phyloP scores from a whole-genome alignment of 2,329 filamentous ascomycete species.

The Aspergillus sp. region DNA sequence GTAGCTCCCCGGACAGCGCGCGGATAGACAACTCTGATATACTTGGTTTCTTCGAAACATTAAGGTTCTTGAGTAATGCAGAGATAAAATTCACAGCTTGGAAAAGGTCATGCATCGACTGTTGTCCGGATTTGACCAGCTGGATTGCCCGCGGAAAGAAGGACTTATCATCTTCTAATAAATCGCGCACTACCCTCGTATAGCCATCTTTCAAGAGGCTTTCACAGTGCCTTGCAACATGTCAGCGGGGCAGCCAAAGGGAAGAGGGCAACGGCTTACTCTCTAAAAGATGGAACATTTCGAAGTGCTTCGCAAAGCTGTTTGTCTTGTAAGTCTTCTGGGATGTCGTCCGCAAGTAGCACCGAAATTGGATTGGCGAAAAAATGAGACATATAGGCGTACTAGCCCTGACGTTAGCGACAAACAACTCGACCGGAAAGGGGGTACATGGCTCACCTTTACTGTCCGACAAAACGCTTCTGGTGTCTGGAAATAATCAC shows the following conservation, averaged over 20 bases:
- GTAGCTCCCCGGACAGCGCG: slow-evolving; percentile 53
- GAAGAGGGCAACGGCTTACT: slow-evolving; percentile 27
- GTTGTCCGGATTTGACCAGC: slow-evolving; percentile 41
- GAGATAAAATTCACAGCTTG: slow-evolving; percentile 31
- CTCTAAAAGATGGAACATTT: slow-evolving; percentile 57
- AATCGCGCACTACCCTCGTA: slow-evolving; percentile 36
- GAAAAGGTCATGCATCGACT: slow-evolving; percentile 40
- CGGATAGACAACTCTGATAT: slow-evolving; percentile 39
- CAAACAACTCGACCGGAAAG: not conserved
- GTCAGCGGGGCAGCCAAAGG: slow-evolving; percentile 15
- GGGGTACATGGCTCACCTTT: slow-evolving; percentile 39
- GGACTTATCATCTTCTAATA: slow-evolving; percentile 52
- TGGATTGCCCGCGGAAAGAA: slow-evolving; percentile 46
- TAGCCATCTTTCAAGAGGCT: slow-evolving; percentile 40
- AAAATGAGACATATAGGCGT: slow-evolving; percentile 64
- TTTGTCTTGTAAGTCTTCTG: slow-evolving; percentile 28
- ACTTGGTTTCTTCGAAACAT: slow-evolving; percentile 29
- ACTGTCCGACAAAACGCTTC: slow-evolving; percentile 55
- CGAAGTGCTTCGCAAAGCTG: slow-evolving; percentile 57
- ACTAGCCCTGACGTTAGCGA: slow-evolving; percentile 42
- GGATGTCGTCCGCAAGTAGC: slow-evolving; percentile 41
- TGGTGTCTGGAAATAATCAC: slow-evolving; percentile 60
- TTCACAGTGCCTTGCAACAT: slow-evolving; percentile 39
- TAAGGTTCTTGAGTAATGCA: slow-evolving; percentile 28
- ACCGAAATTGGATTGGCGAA: slow-evolving; percentile 60